Percentiles rank a stretch among this genome's conserved stretches.
Evolutionary conservation across 192 early-diverging fungal genomes (phyloP).

Genomic region (Fimicolochytrium jonesii): DNA sequence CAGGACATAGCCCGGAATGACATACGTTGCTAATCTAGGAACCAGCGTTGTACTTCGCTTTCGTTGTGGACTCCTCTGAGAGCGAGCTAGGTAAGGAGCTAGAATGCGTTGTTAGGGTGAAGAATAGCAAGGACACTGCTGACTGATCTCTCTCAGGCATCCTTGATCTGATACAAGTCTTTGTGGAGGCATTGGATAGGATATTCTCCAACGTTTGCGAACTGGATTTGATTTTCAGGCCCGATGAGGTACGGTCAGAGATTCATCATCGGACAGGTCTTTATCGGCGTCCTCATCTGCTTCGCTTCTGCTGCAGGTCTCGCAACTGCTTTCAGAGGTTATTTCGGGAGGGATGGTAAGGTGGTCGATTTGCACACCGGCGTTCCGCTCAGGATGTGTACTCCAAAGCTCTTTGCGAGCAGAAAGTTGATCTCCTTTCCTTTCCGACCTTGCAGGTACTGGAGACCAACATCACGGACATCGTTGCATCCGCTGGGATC

Average conservation of each 20-base stretch:
- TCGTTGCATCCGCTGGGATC: slow-evolving; percentile 68
- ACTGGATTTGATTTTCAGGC: slow-evolving; percentile 92
- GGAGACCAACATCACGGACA: slow-evolving; percentile 74
- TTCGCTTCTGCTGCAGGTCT: slow-evolving; percentile 39
- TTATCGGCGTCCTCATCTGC: neutral
- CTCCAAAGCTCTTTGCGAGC: neutral
- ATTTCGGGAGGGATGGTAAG: slow-evolving; percentile 85
- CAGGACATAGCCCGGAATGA: no score
- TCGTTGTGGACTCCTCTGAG: slow-evolving; percentile 94
- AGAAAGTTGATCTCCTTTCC: neutral
- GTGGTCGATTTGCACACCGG: neutral
- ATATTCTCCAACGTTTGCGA: slow-evolving; percentile 95
- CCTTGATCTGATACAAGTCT: slow-evolving; percentile 91
- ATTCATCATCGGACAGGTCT: neutral
- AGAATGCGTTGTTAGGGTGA: neutral
- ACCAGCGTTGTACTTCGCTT: slow-evolving; percentile 88
- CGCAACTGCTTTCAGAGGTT: slow-evolving; percentile 81
- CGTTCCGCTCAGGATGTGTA: neutral
- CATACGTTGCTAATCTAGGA: no score
- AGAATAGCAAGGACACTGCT: no score
- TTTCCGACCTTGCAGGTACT: slow-evolving; percentile 53
- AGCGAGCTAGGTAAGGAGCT: slow-evolving; percentile 76
- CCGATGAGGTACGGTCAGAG: slow-evolving; percentile 61
- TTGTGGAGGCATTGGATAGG: slow-evolving; percentile 92
- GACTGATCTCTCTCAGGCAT: slow-evolving; percentile 61